These are phyloP conservation scores for Sugiyamaella castrensis DNA, from an alignment of 1,139 yeast genomes.

Conservation along the genomic window DNA sequence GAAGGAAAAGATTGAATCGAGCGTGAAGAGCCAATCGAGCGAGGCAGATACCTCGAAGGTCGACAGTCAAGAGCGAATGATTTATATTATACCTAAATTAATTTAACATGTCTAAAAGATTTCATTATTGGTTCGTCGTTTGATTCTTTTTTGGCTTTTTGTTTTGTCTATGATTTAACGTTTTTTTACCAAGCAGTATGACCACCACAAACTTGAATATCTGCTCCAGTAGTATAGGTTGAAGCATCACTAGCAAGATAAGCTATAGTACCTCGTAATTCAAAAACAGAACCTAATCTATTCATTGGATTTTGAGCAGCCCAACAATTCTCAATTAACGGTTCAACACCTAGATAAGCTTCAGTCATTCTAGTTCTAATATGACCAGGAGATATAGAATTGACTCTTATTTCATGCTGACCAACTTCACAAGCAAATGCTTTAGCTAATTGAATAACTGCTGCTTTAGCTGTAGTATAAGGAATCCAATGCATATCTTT, in stretches of 20 bases:
- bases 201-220: constrained; percentile 79
- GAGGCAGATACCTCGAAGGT: no score
- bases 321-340: constrained; percentile 34
- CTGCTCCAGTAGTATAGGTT: constrained; percentile 76
- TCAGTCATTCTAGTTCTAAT: constrained; percentile 38
- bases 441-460: constrained; percentile 52
- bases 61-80: no score
- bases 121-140: background rate
- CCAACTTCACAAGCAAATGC: constrained; percentile 56
- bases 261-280: constrained; percentile 72
- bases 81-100: no score
- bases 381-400: constrained; percentile 58
- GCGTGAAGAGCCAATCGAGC: no score
- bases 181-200: constrained; percentile 54
- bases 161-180: background rate
- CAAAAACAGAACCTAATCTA: constrained; percentile 39
- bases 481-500: constrained; percentile 56
- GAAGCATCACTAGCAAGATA: constrained; percentile 71
- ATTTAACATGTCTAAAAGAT: no score
- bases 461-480: constrained; percentile 58
- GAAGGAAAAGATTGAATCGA: no score
- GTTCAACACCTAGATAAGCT: constrained; percentile 28
- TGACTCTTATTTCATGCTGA: constrained; percentile 43
- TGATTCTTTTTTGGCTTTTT: no score
- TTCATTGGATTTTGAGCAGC: constrained; percentile 34